Conservation (phyloP, 345 rosid genomes). For the Erodium maritimum region DNA sequence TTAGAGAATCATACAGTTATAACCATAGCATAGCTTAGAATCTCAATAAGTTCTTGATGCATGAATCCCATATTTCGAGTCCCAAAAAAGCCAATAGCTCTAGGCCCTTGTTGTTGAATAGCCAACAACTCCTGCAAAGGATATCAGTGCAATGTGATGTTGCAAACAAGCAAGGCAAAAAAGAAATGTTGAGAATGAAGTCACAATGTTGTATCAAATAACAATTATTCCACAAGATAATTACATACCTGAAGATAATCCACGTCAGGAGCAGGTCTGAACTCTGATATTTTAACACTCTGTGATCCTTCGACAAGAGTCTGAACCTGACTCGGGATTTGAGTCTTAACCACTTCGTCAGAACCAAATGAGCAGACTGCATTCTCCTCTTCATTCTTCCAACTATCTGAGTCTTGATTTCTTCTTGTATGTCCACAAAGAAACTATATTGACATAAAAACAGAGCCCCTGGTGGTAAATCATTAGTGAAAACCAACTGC, state of each 20-base stretch:
- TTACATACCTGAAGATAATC: slow-evolving; percentile 77
- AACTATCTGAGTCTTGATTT: slow-evolving; percentile 27
- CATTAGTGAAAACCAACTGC: slow-evolving; percentile 58
- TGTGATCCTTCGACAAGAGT: slow-evolving; percentile 75
- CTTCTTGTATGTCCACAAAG: slow-evolving; percentile 43
- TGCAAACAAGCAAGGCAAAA: slow-evolving; percentile 1
- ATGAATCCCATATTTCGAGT: slow-evolving; percentile 97
- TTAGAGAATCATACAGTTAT: slow-evolving; percentile 59
- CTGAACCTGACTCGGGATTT: slow-evolving; percentile 67
- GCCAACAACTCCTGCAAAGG: slow-evolving; percentile 84
- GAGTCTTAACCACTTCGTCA: slow-evolving; percentile 46
- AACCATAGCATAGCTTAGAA: slow-evolving; percentile 98
- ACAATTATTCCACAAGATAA: slow-evolving; percentile 6
- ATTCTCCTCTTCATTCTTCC: slow-evolving; percentile 32
- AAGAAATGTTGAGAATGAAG: background rate
- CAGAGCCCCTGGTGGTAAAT: slow-evolving; percentile 64
- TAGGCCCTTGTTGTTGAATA: slow-evolving; percentile 97
- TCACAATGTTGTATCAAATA: background rate
- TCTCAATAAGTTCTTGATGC: slow-evolving; percentile 98
- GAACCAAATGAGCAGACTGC: slow-evolving; percentile 37
- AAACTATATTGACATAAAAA: slow-evolving; percentile 76
- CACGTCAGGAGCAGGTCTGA: slow-evolving; percentile 61
- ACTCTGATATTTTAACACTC: slow-evolving; percentile 48
- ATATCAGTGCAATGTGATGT: background rate
- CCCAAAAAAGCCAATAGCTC: slow-evolving; percentile 93